Evolutionary conservation across 495 filamentous ascomycete species (phyloP).

Genomic region (Penicillium fimorum): DNA sequence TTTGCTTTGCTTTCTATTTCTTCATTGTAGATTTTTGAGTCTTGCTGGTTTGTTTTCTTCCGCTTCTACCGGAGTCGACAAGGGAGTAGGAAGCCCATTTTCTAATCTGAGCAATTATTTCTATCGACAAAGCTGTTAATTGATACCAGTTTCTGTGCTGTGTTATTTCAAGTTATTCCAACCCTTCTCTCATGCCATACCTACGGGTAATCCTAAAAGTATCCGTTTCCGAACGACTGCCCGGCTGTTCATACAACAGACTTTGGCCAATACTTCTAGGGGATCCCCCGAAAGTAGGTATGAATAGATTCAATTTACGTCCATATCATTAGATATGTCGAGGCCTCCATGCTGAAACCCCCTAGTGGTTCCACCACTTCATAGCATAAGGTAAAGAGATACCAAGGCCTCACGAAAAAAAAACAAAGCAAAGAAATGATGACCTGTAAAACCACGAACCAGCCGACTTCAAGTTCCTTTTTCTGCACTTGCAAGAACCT

Average conservation of each 20-base stretch:
- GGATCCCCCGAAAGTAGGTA: background rate
- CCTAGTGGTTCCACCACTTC: background rate
- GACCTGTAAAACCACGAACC: background rate
- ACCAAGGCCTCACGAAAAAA: background rate
- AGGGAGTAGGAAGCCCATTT: background rate
- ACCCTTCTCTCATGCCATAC: background rate
- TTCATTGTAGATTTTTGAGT: conserved; percentile 32
- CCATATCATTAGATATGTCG: background rate
- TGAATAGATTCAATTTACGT: background rate
- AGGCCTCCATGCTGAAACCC: background rate
- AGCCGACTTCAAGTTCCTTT: background rate
- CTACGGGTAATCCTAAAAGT: background rate
- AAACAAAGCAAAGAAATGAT: background rate
- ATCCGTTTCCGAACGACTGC: background rate
- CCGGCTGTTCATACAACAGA: background rate
- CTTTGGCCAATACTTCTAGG: background rate
- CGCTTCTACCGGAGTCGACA: background rate
- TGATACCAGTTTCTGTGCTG: conserved; percentile 23
- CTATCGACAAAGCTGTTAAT: conserved; percentile 14
- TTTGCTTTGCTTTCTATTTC: conserved; percentile 16
- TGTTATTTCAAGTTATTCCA: background rate
- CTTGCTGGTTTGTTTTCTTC: conserved; percentile 14
- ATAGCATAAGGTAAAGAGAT: background rate
- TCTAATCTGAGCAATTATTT: background rate
- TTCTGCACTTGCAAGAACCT: background rate